Base-by-base conservation (phyloP, 2,329 filamentous ascomycete species). In the Neonectria faginata region DNA sequence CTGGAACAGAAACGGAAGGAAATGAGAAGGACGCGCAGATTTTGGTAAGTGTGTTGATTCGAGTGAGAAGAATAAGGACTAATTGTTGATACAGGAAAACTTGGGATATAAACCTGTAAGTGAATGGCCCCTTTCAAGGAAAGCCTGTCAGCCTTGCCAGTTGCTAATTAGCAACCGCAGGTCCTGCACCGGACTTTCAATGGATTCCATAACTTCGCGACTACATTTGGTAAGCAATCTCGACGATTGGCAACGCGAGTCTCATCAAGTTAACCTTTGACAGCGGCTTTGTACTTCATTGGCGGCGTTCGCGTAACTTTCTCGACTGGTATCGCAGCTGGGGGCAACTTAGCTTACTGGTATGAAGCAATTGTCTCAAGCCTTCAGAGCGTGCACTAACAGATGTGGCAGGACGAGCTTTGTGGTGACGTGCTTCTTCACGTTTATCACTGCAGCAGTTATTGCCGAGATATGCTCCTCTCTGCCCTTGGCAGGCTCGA, bases 331-430 rank as follows among this genome's bases (percentile, higher is more conserved):
- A 87, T 89, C 41, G 86, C 85, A 27, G 86, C 86, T 18, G 87
- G 87, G 59, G 87, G 87, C 45, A 87, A 87, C 65, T 74, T 88
- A 53, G 87, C 87, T 8, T 89, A 89, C 71, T 89, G 86, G 86
- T 86, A 71, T 42, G 74, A 55, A 9, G 3, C 27, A 12, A 22
- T 45, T 16, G 1, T 27, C 8, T 27, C 8, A 8, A 9, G 11
- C 27, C 22, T 25, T 18, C 20, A 16, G 12, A 39, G 16, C 2
- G 31, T 47, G 41, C 22, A 20, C 57, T 70, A 10, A 67, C 50
- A 1, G 12, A 29, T 50, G 11, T 16, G 12, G 31, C 31, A 86
- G 84, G 86, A 88, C 86, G 64, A 88, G 85, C 72, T 89, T 88
- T 71, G 67, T 89, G 5, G 80, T 88, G 5, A 88, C 86, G 2